Evolutionary conservation across 2,329 filamentous ascomycete species (phyloP).

Genomic region (Aspergillus caelatus): DNA sequence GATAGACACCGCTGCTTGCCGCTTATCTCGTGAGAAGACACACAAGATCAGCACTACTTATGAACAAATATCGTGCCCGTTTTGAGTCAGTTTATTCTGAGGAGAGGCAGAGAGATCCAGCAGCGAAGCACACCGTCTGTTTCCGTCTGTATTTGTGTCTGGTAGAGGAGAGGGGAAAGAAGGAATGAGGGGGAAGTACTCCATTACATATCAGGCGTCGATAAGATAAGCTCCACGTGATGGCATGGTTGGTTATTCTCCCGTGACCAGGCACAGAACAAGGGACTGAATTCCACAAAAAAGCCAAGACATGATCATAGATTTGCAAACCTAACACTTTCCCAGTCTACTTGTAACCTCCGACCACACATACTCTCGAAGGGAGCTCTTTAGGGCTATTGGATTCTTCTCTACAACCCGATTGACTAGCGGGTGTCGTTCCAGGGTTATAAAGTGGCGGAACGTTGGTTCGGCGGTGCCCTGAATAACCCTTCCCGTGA

Average conservation of each 20-base stretch:
- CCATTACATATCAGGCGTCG: background rate
- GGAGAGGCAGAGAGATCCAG: background rate
- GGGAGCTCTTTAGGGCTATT: background rate
- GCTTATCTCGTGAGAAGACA: background rate
- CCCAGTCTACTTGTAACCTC: no score
- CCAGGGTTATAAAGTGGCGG: background rate
- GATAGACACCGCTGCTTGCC: background rate
- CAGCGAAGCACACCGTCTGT: conserved; percentile 11
- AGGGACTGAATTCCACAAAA: background rate
- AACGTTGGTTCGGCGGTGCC: background rate
- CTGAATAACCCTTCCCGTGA: background rate
- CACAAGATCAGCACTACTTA: background rate
- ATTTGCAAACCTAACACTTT: no score
- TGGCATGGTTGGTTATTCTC: background rate
- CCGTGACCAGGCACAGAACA: background rate
- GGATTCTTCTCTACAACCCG: background rate
- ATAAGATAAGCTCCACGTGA: conserved; percentile 13
- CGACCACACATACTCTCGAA: no score
- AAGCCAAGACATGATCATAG: no score
- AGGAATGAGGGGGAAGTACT: conserved; percentile 21
- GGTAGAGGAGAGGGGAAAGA: conserved; percentile 17
- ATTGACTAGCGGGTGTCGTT: background rate
- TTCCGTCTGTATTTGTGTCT: conserved; percentile 10
- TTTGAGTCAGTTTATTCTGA: conserved; percentile 5
- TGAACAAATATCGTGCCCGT: background rate